A percentile compares a stretch with the other conserved stretches of the same genome.
These are phyloP conservation scores for Heritiera fomes DNA, from an alignment of 345 rosid species.

Conservation along the genomic window DNA sequence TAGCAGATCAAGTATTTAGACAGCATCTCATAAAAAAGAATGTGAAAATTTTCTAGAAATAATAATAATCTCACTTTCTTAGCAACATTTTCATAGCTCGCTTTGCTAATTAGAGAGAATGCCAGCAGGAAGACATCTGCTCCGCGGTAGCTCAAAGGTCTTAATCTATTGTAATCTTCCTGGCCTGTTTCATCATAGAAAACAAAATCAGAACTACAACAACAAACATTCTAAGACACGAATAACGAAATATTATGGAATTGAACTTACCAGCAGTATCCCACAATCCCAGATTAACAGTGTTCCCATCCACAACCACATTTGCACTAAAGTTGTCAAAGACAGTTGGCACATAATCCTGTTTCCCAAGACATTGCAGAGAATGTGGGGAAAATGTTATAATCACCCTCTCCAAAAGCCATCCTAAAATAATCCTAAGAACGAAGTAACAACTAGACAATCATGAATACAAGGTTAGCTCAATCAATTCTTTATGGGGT, in stretches of 20 bases:
- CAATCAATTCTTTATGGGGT: neutral
- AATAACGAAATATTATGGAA: neutral
- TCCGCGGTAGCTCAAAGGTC: slow-evolving; percentile 93
- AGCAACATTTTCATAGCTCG: slow-evolving; percentile 86
- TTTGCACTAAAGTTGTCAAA: slow-evolving; percentile 98
- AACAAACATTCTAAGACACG: neutral
- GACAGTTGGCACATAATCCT: slow-evolving; percentile 97
- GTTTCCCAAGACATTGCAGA: slow-evolving; percentile 31
- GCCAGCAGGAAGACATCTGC: slow-evolving; percentile 91
- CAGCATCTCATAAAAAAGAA: slow-evolving; percentile 1
- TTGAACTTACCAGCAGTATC: slow-evolving; percentile 82
- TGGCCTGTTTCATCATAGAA: slow-evolving; percentile 58
- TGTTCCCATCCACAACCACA: slow-evolving; percentile 90
- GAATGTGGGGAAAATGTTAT: slow-evolving; percentile 6
- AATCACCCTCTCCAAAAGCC: neutral
- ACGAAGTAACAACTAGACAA: neutral
- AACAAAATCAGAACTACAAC: slow-evolving; percentile 12
- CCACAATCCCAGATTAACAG: slow-evolving; percentile 95
- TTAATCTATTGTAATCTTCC: slow-evolving; percentile 87
- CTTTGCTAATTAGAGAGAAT: slow-evolving; percentile 90
- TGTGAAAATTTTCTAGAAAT: neutral
- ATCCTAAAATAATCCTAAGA: neutral
- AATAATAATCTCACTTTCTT: slow-evolving; percentile 55
- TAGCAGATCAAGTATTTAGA: slow-evolving; percentile 21
- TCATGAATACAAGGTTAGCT: neutral